These are phyloP conservation scores for Rhexocercosporidium sp. DNA, from an alignment of 2,329 filamentous ascomycete species.

Conservation along the genomic window DNA sequence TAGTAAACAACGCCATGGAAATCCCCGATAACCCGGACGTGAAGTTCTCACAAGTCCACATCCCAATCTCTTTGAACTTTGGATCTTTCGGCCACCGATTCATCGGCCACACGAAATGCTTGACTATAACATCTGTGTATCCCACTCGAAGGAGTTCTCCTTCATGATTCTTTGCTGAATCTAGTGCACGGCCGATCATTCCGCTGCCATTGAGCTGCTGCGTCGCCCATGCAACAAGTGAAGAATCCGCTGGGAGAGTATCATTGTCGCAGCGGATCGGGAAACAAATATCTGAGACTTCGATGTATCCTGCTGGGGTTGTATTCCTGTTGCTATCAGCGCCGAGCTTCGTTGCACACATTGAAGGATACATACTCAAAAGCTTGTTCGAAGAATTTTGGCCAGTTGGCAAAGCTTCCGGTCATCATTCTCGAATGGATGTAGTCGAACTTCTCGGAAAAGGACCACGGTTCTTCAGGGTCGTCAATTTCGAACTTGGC, in stretches of 20 bases:
- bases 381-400: constrained; percentile 9
- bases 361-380: constrained; percentile 6
- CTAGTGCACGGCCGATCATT: constrained; percentile 39
- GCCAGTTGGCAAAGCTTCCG: constrained; percentile 6
- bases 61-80: constrained; percentile 34
- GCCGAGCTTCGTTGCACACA: background rate
- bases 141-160: constrained; percentile 24
- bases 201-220: constrained; percentile 41
- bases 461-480: constrained; percentile 54
- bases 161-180: constrained; percentile 34
- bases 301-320: constrained; percentile 40
- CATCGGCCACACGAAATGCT: constrained; percentile 54
- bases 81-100: constrained; percentile 57
- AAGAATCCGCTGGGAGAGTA: constrained; percentile 19
- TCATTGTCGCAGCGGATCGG: constrained; percentile 45
- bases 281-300: constrained; percentile 38
- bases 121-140: constrained; percentile 42
- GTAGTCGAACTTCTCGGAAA: constrained; percentile 53
- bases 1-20: constrained; percentile 28
- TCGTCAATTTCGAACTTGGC: constrained; percentile 57
- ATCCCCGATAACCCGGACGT: constrained; percentile 19
- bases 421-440: constrained; percentile 51
- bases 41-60: constrained; percentile 29
- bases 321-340: constrained; percentile 10
- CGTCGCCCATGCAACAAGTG: constrained; percentile 17